A percentile compares a stretch with the other conserved stretches of the same genome.
These are phyloP conservation scores for Lachancea thermotolerans DNA, from an alignment of 805 yeast genomes.

Conservation along the genomic window DNA sequence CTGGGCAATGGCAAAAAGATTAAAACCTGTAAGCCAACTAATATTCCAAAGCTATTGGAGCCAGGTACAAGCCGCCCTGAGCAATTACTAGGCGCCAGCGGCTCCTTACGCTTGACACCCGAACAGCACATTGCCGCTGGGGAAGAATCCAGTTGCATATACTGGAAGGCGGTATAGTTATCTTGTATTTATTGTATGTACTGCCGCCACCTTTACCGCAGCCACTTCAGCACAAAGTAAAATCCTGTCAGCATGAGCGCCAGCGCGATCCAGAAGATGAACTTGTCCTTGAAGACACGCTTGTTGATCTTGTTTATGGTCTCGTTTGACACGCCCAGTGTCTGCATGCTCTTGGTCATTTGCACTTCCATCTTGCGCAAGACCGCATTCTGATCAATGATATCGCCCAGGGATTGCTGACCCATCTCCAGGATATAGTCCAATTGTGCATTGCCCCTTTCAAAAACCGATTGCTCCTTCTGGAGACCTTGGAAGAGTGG, in stretches of 20 bases:
- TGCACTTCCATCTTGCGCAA: constrained; percentile 53
- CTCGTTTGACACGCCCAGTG: constrained; percentile 80
- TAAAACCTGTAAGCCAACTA: constrained; percentile 48
- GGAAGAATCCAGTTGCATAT: constrained; percentile 53
- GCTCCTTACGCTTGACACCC: constrained; percentile 42
- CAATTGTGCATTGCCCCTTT: constrained; percentile 69
- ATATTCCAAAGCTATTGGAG: constrained; percentile 51
- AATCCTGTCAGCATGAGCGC: constrained; percentile 54
- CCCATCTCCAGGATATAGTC: constrained; percentile 93
- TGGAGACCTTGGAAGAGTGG: constrained; percentile 54
- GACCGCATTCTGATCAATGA: constrained; percentile 76
- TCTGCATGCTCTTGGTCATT: constrained; percentile 61
- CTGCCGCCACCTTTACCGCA: constrained; percentile 36
- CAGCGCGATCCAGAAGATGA: constrained; percentile 76
- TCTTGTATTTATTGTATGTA: constrained; percentile 1
- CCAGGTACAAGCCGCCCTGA: constrained; percentile 34
- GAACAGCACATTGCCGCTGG: constrained; percentile 62
- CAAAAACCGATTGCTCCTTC: constrained; percentile 58
- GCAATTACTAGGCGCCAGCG: constrained; percentile 30
- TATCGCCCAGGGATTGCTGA: constrained; percentile 71
- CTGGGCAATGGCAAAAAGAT: constrained; percentile 73
- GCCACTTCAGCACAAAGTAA: constrained; percentile 56
- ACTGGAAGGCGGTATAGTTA: constrained; percentile 35
- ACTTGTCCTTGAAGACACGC: constrained; percentile 79
- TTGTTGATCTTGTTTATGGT: constrained; percentile 76